A percentile compares a stretch with the other conserved stretches of the same genome.
These are phyloP conservation scores for Trametes cinnabarina DNA, from an alignment of 768 basidiomycete species.

Conservation along the genomic window DNA sequence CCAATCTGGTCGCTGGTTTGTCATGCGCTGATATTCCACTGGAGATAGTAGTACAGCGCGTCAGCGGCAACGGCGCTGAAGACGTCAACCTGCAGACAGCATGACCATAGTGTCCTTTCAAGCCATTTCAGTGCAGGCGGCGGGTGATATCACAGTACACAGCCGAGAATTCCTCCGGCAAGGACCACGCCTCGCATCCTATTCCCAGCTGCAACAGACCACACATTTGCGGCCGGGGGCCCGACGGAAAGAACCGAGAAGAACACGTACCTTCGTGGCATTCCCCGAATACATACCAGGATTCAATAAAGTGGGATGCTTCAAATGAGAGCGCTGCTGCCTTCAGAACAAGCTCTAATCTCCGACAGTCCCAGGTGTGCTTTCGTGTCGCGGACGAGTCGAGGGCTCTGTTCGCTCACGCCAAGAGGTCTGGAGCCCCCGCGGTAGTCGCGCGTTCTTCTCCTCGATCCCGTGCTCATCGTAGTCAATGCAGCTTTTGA, in stretches of 20 bases:
- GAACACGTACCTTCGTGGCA: neutral
- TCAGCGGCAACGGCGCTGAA: too few relatives aligned
- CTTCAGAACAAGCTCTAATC: conserved; percentile 10
- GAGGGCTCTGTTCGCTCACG: conserved; percentile 15
- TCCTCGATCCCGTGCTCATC: neutral
- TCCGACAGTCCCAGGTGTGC: conserved; percentile 3
- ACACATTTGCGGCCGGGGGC: neutral
- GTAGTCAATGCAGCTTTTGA: neutral
- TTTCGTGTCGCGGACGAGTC: conserved; percentile 13
- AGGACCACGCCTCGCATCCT: neutral
- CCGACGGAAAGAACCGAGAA: neutral
- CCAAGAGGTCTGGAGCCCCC: neutral
- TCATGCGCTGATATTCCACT: too few relatives aligned
- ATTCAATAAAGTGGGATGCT: too few relatives aligned
- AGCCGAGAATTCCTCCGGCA: conserved; percentile 2
- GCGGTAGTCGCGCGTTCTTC: conserved; percentile 4
- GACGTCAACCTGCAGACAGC: too few relatives aligned
- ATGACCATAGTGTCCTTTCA: too few relatives aligned
- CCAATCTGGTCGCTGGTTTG: too few relatives aligned
- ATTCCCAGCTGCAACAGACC: neutral
- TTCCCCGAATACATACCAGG: neutral
- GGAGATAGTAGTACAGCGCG: too few relatives aligned
- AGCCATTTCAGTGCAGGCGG: too few relatives aligned
- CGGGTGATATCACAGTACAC: neutral
- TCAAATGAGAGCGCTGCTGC: neutral